Evolutionary conservation across 495 filamentous ascomycete genomes (phyloP).

Genomic region (Penicillium tannophilum): DNA sequence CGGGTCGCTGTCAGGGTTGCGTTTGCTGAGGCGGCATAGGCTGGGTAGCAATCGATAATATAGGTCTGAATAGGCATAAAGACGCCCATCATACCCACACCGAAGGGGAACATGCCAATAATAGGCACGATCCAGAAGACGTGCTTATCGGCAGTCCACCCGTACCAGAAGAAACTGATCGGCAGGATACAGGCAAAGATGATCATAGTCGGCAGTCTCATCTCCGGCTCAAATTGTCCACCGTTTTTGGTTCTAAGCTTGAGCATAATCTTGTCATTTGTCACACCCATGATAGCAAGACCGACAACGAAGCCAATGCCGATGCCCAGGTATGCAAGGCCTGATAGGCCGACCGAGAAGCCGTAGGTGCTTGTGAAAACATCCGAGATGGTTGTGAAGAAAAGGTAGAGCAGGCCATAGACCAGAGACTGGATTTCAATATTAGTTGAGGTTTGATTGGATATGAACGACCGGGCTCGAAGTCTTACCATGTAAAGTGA

Average conservation of each 20-base stretch:
- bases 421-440: conserved; percentile 40
- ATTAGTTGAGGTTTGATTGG: neutral
- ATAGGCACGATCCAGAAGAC: conserved; percentile 38
- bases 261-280: conserved; percentile 58
- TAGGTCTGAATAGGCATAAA: conserved; percentile 39
- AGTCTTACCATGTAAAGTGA: conserved; percentile 56
- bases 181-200: conserved; percentile 52
- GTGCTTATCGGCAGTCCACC: conserved; percentile 29
- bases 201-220: conserved; percentile 66
- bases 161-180: conserved; percentile 36
- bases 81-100: conserved; percentile 30
- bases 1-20: conserved; percentile 60
- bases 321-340: conserved; percentile 64
- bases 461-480: too few relatives aligned
- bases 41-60: conserved; percentile 35
- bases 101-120: conserved; percentile 31
- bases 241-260: conserved; percentile 54
- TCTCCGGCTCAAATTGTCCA: conserved; percentile 61
- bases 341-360: conserved; percentile 56
- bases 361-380: conserved; percentile 63
- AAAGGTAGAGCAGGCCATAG: conserved; percentile 68
- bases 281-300: conserved; percentile 50
- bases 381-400: conserved; percentile 66
- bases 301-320: conserved; percentile 58
- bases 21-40: conserved; percentile 58